A percentile compares a stretch with the other conserved stretches of the same genome.
Evolutionary conservation across 371 early-diverging fungal species (phyloP).

Genomic region (Modicella reniformis): DNA sequence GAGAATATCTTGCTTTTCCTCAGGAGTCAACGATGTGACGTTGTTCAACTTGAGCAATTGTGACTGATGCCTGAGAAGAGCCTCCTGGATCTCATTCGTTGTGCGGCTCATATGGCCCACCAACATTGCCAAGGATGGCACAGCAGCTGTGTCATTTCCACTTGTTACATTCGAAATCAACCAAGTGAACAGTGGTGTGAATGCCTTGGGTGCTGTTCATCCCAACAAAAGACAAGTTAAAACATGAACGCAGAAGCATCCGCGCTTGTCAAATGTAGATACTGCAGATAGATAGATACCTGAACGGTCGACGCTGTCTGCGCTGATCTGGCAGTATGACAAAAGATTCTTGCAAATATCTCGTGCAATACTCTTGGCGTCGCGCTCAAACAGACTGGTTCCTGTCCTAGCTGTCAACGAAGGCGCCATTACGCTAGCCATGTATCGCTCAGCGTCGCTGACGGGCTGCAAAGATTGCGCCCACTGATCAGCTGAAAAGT

Average conservation of each 20-base stretch:
- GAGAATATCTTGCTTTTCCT: slow-evolving; percentile 56
- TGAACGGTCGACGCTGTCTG: slow-evolving; percentile 37
- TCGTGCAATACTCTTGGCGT: slow-evolving; percentile 43
- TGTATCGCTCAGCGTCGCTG: slow-evolving; percentile 39
- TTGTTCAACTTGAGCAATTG: slow-evolving; percentile 34
- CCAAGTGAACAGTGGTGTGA: slow-evolving; percentile 48
- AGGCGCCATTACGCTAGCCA: slow-evolving; percentile 30
- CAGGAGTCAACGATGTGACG: slow-evolving; percentile 36
- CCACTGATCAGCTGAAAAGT: slow-evolving; percentile 56
- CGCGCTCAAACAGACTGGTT: slow-evolving; percentile 45
- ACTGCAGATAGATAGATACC: slow-evolving; percentile 12
- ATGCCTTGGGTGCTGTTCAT: slow-evolving; percentile 16
- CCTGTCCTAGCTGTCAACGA: slow-evolving; percentile 41
- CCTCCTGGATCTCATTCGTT: slow-evolving; percentile 41
- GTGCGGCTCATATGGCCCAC: slow-evolving; percentile 25
- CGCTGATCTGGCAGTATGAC: slow-evolving; percentile 57
- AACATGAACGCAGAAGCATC: background rate
- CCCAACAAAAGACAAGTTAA: background rate
- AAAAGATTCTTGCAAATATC: slow-evolving; percentile 57
- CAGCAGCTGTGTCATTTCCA: slow-evolving; percentile 23
- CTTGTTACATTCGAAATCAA: slow-evolving; percentile 34
- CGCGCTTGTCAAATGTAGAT: background rate
- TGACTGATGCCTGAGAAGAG: slow-evolving; percentile 31
- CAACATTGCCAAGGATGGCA: slow-evolving; percentile 41
- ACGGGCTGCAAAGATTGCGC: slow-evolving; percentile 43